Percentiles rank a stretch among this genome's conserved stretches.
These are phyloP conservation scores for Teunomyces funiuensis DNA, from an alignment of 805 yeast genomes.

Conservation along the genomic window DNA sequence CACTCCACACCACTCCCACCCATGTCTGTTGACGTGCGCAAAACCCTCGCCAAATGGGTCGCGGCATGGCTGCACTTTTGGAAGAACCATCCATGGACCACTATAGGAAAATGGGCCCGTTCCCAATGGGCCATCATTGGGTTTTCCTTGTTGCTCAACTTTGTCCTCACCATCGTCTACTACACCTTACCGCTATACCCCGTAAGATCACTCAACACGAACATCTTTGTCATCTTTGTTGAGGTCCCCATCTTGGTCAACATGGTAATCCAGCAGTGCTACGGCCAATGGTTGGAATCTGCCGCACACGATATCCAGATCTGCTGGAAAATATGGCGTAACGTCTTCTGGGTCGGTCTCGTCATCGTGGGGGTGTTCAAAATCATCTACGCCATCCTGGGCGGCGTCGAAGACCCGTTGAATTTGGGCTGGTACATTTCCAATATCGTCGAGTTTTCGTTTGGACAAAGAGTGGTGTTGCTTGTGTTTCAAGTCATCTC, in stretches of 20 bases:
- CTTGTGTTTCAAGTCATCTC: constrained; percentile 1
- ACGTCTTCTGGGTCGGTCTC: constrained; percentile 3
- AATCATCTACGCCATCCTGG: constrained; percentile 1
- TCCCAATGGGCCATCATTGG: constrained; percentile 2
- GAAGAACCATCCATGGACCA: background rate
- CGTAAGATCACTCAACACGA: background rate
- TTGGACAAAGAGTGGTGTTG: constrained; percentile 2
- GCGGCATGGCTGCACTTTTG: background rate
- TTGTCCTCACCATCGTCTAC: constrained; percentile 2
- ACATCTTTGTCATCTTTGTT: background rate
- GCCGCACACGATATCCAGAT: background rate
- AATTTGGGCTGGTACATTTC: constrained; percentile 1
- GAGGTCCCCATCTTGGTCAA: background rate
- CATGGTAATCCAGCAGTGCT: background rate
- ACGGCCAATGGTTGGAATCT: background rate
- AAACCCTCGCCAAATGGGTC: background rate
- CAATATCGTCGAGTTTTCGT: constrained; percentile 1
- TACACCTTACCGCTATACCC: constrained; percentile 1
- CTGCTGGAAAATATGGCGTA: constrained; percentile 1
- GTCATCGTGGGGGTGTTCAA: constrained; percentile 1
- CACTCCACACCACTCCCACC: no score
- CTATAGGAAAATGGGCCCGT: background rate
- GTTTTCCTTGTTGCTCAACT: background rate
- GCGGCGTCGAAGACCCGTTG: constrained; percentile 1
- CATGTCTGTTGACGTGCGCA: background rate